Percentiles rank a stretch among this genome's conserved stretches.
Conservation (phyloP, 495 filamentous ascomycete genomes). For the Aspergillus diversus region DNA sequence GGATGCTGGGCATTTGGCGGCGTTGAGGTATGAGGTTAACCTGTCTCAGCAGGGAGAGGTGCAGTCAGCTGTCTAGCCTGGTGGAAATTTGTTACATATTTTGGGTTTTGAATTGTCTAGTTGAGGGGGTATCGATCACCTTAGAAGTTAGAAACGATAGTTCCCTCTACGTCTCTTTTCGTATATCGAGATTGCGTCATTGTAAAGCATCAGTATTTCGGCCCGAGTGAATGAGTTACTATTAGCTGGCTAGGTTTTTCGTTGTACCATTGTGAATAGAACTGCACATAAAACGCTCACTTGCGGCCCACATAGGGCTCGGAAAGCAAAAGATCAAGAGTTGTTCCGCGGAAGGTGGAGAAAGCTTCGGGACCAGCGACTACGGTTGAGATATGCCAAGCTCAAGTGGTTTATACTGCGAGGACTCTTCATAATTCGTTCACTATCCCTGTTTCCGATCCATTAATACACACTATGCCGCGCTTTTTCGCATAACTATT, state of each 20-base stretch:
- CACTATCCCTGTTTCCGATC: not conserved
- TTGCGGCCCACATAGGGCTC: not conserved
- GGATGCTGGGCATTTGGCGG: slow-evolving; percentile 1
- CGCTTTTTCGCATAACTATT: not conserved
- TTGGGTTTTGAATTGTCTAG: too few relatives aligned
- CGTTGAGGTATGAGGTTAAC: not conserved
- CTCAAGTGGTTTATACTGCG: not conserved
- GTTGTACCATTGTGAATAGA: too few relatives aligned
- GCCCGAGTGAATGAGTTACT: too few relatives aligned
- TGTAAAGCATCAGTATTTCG: too few relatives aligned
- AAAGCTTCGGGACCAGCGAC: not conserved
- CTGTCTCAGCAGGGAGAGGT: not conserved
- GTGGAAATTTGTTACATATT: not conserved
- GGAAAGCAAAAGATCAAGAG: not conserved
- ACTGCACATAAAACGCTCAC: too few relatives aligned
- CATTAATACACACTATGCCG: not conserved
- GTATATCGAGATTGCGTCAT: too few relatives aligned
- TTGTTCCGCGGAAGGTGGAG: not conserved
- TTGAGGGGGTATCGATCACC: not conserved
- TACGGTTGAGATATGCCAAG: not conserved
- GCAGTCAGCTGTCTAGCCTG: not conserved
- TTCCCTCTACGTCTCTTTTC: too few relatives aligned
- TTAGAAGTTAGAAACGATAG: too few relatives aligned
- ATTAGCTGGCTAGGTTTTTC: too few relatives aligned
- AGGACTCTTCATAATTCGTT: not conserved